Base-by-base conservation (phyloP, 495 filamentous ascomycete species). In the Pseudevernia furfuracea region DNA sequence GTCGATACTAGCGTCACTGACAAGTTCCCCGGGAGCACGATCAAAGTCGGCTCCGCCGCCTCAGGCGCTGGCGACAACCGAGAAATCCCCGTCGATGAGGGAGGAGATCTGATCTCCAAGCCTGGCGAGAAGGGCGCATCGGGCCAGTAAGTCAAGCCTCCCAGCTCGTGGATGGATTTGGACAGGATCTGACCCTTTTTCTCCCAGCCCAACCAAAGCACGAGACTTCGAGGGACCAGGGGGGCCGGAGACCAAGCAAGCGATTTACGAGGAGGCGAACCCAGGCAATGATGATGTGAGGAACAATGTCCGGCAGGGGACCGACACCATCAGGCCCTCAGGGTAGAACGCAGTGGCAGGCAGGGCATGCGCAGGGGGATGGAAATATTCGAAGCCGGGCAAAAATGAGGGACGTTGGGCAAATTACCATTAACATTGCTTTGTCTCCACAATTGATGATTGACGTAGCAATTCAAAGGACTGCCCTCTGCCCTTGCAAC, bases 221-320 rank as follows among this genome's bases (percentile, higher is more conserved):
- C 59, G 73, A 43, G 78, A 81, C 61, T 82, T 80, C 64, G 80
- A 81, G 59, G 80, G 80, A 38, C 58, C 62, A 0, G 80, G 80
- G 10, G 80, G 78, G 11, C 79, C 78, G 23, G 80, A 81, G 67
- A 76, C 75, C 49, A 79, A 81, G 64, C 68, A 66, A 64, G 55
- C 65, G 25, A 52, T 68, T n/a, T 68, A 73, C 37, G 74, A 70
- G 56, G 72, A 73, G 56, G 73, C 68, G 30, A 68, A 74, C 28
- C 70, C 70, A 4, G 80, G 80, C 1, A 69, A 74, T 55, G 73
- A 81, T 67, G 75, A 78, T 64, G 78, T 81, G 34, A 59, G 65
- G 58, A 68, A 58, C 38, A 80, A 80, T 67, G 71, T 80, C 57
- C 66, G 75, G 67, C 65, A 74, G 66, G 43, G 60, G 3, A 61